A percentile compares a stretch with the other conserved stretches of the same genome.
These are phyloP conservation scores for Solanum sitiens DNA, from an alignment of 257 asterid species.

Conservation along the genomic window DNA sequence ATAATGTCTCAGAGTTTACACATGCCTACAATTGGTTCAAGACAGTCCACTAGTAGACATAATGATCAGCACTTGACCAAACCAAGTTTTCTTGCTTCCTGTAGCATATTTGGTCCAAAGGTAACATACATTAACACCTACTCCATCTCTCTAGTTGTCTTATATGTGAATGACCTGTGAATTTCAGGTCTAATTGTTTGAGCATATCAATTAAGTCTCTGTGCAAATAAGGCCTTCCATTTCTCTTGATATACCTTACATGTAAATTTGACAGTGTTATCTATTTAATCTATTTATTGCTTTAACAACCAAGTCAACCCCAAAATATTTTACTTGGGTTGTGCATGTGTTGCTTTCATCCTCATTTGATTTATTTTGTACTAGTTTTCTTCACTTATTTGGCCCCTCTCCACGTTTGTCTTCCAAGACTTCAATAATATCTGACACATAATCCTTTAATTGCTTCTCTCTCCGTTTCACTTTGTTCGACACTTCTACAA, in stretches of 20 bases:
- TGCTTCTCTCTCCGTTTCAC: not conserved
- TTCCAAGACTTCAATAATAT: not conserved
- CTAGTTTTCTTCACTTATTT: not conserved
- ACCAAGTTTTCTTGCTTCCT: slow-evolving; percentile 69
- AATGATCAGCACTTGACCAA: slow-evolving; percentile 10
- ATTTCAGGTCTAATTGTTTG: not conserved
- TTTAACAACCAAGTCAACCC: not conserved
- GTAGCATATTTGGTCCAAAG: slow-evolving; percentile 84
- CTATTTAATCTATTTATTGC: not conserved
- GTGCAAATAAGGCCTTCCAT: not conserved
- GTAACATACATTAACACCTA: slow-evolving; percentile 19
- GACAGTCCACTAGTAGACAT: slow-evolving; percentile 3
- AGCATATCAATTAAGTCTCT: not conserved
- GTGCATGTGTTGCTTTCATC: not conserved
- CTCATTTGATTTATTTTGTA: not conserved
- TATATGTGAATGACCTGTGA: not conserved
- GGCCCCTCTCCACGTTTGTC: not conserved
- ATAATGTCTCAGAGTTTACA: slow-evolving; percentile 67
- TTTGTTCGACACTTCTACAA: not conserved
- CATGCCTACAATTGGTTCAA: slow-evolving; percentile 33
- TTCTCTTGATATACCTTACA: not conserved
- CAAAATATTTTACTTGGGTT: not conserved
- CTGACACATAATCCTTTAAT: not conserved
- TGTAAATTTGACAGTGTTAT: not conserved
- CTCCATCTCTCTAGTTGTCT: not conserved